Base-by-base conservation (phyloP, 805 yeast genomes). In the Myxozyma kluyveri region DNA sequence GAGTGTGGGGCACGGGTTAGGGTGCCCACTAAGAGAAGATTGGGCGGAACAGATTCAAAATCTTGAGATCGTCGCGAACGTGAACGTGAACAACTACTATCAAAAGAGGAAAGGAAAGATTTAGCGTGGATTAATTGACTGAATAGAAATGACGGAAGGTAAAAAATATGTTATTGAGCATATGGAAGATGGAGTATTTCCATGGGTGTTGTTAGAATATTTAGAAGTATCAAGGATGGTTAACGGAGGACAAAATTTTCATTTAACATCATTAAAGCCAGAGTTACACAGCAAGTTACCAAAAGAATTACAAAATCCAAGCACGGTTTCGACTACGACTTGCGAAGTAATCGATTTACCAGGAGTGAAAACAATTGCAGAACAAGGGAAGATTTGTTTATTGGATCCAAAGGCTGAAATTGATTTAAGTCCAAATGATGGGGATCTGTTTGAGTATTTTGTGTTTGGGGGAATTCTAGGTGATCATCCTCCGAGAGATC, bases 171-270 rank as follows among this genome's bases (percentile, higher is more conserved):
- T 93, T 47, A 89, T 91, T 47, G 99, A 91, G 69, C 99, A 91
- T 67, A 91, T 91, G 97, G 99, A 91, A 69, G 86, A 82, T 55
- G 98, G 96, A 1, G 88, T 91, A 77, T 88, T 96, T 59, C 93
- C 86, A 60, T 91, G 99, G 99, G 98, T 91, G 39, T 77, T 80
- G 26, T 75, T 93, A 4, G 99, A 91, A 64, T 91, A 91, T 69
- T 70, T 80, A 24, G 88, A 86, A 63, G 90, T 91, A 53, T 80
- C 89, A 43, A 74, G 79, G 49, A 97, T 91, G 55, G 83, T 91
- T 4, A 97, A 97, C 1, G 62, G 57, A 7, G 53, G 55, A 7
- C 83, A 80, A 24, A 88, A 89, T 65, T 73, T 91, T 40, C 91
- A 17, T 77, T 82, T 1, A 80, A 54, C 3, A 86, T 82, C 60